Evolutionary conservation across 495 filamentous ascomycete species (phyloP).

Genomic region (Xylaria flabelliformis): DNA sequence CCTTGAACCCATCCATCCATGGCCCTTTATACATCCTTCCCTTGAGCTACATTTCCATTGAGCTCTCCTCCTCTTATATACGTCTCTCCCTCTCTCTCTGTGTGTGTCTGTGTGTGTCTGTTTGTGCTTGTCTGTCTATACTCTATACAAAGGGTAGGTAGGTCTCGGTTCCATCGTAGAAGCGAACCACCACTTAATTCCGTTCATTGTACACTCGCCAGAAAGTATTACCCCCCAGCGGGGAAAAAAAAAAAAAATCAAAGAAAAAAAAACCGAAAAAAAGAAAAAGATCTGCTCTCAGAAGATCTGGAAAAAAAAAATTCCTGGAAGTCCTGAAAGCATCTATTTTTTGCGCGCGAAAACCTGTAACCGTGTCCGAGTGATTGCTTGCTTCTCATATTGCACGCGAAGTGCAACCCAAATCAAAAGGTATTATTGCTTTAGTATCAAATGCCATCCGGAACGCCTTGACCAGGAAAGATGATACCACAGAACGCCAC

Average conservation of each 20-base stretch:
- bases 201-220: constrained; percentile 1
- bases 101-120: background rate
- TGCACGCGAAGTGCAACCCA: background rate
- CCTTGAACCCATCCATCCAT: background rate
- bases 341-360: background rate
- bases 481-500: constrained; percentile 15
- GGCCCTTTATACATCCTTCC: background rate
- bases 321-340: background rate
- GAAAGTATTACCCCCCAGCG: constrained; percentile 1
- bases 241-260: background rate
- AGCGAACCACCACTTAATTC: background rate
- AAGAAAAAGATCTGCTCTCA: background rate
- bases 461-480: constrained; percentile 19
- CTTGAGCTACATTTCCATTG: background rate
- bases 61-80: constrained; percentile 15
- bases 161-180: background rate
- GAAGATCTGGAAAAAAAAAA: background rate
- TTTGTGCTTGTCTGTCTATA: background rate
- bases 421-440: constrained; percentile 23
- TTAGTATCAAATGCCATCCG: constrained; percentile 6
- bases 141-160: constrained; percentile 7
- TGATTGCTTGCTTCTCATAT: background rate
- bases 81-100: background rate
- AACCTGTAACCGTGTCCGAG: background rate
- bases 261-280: background rate